Percentiles rank a stretch among this genome's conserved stretches.
Evolutionary conservation across 192 early-diverging fungal genomes (phyloP).

Genomic region (Backusella macrospora): DNA sequence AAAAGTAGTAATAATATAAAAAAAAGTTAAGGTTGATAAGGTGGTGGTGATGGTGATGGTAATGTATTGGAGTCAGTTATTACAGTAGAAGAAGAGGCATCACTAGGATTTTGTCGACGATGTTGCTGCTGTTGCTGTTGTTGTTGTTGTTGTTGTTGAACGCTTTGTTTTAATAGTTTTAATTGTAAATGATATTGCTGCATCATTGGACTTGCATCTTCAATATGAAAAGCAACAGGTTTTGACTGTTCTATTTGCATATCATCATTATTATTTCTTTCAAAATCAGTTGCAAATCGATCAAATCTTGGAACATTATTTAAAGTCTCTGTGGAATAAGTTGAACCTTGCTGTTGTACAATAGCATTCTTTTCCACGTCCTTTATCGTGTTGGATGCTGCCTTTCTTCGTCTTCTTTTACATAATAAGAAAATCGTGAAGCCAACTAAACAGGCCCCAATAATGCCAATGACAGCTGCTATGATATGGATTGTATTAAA

Average conservation of each 20-base stretch:
- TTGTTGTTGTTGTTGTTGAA: not conserved
- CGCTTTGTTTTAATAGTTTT: not conserved
- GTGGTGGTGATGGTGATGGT: conserved; percentile 20
- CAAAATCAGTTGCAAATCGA: conserved; percentile 26
- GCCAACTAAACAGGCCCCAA: conserved; percentile 6
- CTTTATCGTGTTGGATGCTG: not conserved
- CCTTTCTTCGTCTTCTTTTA: not conserved
- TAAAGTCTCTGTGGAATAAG: not conserved
- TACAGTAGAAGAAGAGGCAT: conserved; percentile 2
- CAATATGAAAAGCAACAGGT: not conserved
- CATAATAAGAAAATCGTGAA: conserved; percentile 10
- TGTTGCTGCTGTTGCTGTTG: not conserved
- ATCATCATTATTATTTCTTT: not conserved
- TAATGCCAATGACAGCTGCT: conserved; percentile 14
- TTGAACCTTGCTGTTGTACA: not conserved
- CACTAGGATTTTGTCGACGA: not conserved
- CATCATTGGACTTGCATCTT: conserved; percentile 20
- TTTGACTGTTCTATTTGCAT: not conserved
- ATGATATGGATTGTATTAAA: conserved; percentile 21
- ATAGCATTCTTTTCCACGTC: conserved; percentile 15
- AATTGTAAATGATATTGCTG: conserved; percentile 23
- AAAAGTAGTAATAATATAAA: too few relatives aligned
- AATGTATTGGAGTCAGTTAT: not conserved
- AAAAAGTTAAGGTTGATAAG: conserved; percentile 22
- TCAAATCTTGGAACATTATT: not conserved